Evolutionary conservation across 129 eudicot species (phyloP).

Genomic region (Artemisia argyi): DNA sequence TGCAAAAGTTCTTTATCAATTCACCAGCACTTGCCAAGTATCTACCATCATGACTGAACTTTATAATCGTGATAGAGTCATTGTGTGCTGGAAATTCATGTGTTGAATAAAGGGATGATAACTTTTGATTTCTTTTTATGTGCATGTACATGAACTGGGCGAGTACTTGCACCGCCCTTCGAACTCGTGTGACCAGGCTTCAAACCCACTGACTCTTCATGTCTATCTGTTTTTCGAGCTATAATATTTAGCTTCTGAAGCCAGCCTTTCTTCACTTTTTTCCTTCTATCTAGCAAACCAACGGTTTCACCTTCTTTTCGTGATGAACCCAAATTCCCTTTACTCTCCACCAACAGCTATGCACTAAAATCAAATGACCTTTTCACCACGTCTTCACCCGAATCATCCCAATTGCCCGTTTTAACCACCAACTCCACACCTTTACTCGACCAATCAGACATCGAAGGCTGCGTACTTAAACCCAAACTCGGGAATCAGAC

Average conservation of each 20-base stretch:
- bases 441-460: conserved; percentile 31
- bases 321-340: conserved; percentile 38
- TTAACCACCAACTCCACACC: conserved; percentile 26
- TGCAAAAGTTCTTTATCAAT: too few species aligned
- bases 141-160: conserved; percentile 50
- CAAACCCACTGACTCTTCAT: conserved; percentile 26
- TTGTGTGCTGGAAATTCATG: conserved; percentile 81
- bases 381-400: conserved; percentile 33
- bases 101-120: conserved; percentile 59
- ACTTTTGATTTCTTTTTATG: conserved; percentile 50
- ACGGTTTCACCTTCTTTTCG: conserved; percentile 30
- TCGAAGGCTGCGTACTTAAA: conserved; percentile 38
- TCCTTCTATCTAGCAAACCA: conserved; percentile 32
- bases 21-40: conserved; percentile 84
- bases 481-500: conserved; percentile 25
- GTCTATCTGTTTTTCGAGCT: conserved; percentile 37
- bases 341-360: conserved; percentile 28
- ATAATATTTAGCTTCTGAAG: conserved; percentile 47
- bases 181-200: conserved; percentile 24
- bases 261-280: conserved; percentile 60
- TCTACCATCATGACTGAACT: conserved; percentile 84
- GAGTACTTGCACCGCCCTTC: conserved; percentile 18
- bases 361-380: conserved; percentile 40
- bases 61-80: conserved; percentile 73
- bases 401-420: conserved; percentile 40